These are phyloP conservation scores for Sideroxylon spinosum DNA, from an alignment of 179 eudicot genomes.

Conservation along the genomic window DNA sequence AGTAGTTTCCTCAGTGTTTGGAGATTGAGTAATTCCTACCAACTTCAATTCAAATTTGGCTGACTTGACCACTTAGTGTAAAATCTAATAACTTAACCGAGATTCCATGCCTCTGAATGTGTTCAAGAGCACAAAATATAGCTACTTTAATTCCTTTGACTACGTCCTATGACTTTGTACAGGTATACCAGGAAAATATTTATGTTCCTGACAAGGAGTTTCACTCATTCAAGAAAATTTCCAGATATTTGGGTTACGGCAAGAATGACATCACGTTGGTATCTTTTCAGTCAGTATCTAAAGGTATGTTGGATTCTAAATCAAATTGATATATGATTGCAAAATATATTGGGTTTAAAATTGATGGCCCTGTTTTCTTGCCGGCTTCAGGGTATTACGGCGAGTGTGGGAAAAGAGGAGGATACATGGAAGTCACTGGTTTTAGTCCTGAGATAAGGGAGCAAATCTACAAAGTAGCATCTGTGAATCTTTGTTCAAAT, in stretches of 20 bases:
- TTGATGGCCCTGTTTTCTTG: slow-evolving; percentile 2
- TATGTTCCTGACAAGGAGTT: slow-evolving; percentile 84
- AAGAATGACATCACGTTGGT: slow-evolving; percentile 73
- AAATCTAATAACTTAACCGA: not conserved
- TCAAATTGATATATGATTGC: not conserved
- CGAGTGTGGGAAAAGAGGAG: slow-evolving; percentile 97
- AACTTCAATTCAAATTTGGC: not conserved
- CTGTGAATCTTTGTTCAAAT: slow-evolving; percentile 88
- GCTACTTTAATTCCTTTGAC: not conserved
- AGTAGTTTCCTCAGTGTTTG: slow-evolving; percentile 11
- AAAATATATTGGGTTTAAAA: slow-evolving; percentile 11
- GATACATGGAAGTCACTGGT: slow-evolving; percentile 96
- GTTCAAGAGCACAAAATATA: not conserved
- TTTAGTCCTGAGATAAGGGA: slow-evolving; percentile 77
- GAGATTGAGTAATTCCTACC: not conserved
- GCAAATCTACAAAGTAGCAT: slow-evolving; percentile 91
- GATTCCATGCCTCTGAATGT: not conserved
- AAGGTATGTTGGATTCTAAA: slow-evolving; percentile 45
- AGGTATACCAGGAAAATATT: slow-evolving; percentile 96
- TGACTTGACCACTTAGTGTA: not conserved
- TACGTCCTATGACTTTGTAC: slow-evolving; percentile 17
- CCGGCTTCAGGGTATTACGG: slow-evolving; percentile 70
- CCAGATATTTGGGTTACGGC: slow-evolving; percentile 74
- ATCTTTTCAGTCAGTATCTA: slow-evolving; percentile 89
- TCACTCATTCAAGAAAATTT: slow-evolving; percentile 84